Percentiles rank a stretch among this genome's conserved stretches.
These are phyloP conservation scores for Aspergillaceae sp. DNA, from an alignment of 2,329 filamentous ascomycete species.

Conservation along the genomic window DNA sequence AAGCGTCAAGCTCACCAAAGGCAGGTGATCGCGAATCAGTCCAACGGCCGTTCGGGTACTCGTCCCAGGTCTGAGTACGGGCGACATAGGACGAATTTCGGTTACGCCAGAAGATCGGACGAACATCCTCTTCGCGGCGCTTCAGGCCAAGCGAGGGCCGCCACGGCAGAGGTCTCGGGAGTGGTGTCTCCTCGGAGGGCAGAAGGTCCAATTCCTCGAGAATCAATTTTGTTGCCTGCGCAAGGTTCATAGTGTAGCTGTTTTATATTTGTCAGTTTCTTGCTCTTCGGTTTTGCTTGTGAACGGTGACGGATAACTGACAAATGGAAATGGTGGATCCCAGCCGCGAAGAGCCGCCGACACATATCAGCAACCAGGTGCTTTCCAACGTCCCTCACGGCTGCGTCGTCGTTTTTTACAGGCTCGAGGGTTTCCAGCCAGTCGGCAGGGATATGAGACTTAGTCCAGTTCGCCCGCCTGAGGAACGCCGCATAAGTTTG, in stretches of 20 bases:
- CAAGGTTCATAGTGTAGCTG: conserved; percentile 95
- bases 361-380: conserved; percentile 84
- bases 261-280: background rate
- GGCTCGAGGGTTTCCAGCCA: conserved; percentile 81
- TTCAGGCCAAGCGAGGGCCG: conserved; percentile 85
- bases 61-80: conserved; percentile 96
- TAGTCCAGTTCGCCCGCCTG: conserved; percentile 82
- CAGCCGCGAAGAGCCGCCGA: conserved; percentile 69
- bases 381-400: conserved; percentile 83
- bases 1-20: conserved; percentile 89
- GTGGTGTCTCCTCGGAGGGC: conserved; percentile 65
- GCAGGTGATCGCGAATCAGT: conserved; percentile 93
- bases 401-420: conserved; percentile 92
- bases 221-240: conserved; percentile 86
- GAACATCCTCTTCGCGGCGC: conserved; percentile 85
- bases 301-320: conserved; percentile 27
- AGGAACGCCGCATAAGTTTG: conserved; percentile 91
- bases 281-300: background rate
- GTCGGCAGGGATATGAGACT: conserved; percentile 68
- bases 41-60: conserved; percentile 98
- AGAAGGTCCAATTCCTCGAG: conserved; percentile 80
- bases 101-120: conserved; percentile 98
- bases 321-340: conserved; percentile 87
- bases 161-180: conserved; percentile 91
- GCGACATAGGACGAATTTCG: conserved; percentile 91